Base-by-base conservation (phyloP, 352 stramenopile genomes). In the Plasmopara halstedii region DNA sequence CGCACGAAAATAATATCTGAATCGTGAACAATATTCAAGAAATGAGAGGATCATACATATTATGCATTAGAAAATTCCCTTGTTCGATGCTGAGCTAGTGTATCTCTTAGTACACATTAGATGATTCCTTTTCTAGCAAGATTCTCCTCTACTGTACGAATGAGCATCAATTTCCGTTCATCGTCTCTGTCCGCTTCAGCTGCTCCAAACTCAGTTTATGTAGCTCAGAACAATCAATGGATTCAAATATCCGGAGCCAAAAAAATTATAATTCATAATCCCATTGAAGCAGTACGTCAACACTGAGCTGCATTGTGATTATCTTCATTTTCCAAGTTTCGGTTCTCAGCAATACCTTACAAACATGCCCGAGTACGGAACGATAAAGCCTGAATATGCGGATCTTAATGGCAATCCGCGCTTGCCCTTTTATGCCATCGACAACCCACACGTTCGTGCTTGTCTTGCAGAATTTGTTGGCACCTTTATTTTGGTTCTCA, bases 401-500 rank as follows among this genome's bases (percentile, higher is more conserved):
- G 56, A 70, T 32, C 42, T 64, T 2, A 48, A 64, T 21, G 50
- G 53, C 37, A 64, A 64, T 48, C 29, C 42, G 7, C 60, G 46
- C 4, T 36, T 60, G 6, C 61, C 61, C 4, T 70, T 70, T 36
- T 69, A 59, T 39, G 21, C 35, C 42, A 37, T 70, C 17, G 13
- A 27, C 21, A 67, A 66, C 22, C 52, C 58, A 2, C 49, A 78
- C 27, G 8, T 79, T 9, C 72, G 72, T 22, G 68, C 73, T 20
- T 85, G 70, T 53, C 45, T 84, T 6, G 72, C 70, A 7, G 74
- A 84, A 48, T 83, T 82, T 50, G 56, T 87, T 19, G 70, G 67
- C 19, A 82, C 70, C 9, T 82, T 87, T 37, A 68, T 83, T 36
- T 53, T 87, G 17, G 62, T 86, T 31, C 55, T 64, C 15, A 83